Evolutionary conservation across 441 rosid species (phyloP).

Genomic region (Sinapis alba): DNA sequence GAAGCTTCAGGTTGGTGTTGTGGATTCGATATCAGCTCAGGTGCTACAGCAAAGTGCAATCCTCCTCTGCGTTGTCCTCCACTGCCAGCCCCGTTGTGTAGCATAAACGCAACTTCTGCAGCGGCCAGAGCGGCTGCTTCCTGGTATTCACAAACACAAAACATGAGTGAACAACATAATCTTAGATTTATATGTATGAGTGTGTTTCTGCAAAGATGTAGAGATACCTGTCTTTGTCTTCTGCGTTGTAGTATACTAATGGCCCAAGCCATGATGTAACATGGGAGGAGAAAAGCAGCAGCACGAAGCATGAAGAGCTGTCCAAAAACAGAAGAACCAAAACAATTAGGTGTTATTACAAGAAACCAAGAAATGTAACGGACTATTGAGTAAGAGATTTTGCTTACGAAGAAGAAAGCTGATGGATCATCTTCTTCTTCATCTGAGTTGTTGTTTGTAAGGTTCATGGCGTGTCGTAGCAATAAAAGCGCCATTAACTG

Average conservation of each 20-base stretch:
- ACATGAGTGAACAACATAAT: not conserved
- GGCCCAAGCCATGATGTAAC: constrained; percentile 98
- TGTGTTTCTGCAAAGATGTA: not conserved
- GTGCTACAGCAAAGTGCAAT: constrained; percentile 63
- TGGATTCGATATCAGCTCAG: constrained; percentile 56
- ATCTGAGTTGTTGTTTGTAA: constrained; percentile 46
- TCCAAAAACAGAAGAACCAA: not conserved
- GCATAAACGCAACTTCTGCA: constrained; percentile 77
- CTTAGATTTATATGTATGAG: not conserved
- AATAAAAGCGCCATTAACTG: constrained; percentile 75
- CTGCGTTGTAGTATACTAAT: constrained; percentile 83
- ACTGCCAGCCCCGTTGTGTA: constrained; percentile 62
- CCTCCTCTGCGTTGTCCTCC: constrained; percentile 38
- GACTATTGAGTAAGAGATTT: not conserved
- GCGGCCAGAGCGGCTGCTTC: constrained; percentile 88
- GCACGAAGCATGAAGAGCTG: constrained; percentile 80
- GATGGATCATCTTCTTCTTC: constrained; percentile 55
- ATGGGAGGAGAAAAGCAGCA: constrained; percentile 86
- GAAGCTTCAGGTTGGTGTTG: constrained; percentile 55
- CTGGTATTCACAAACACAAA: constrained; percentile 42
- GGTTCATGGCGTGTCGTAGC: constrained; percentile 62
- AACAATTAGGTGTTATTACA: not conserved
- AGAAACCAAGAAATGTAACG: not conserved
- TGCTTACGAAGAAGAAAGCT: constrained; percentile 55
- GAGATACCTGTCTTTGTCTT: constrained; percentile 77